A percentile compares a stretch with the other conserved stretches of the same genome.
phyloP scores from a whole-genome alignment of 495 filamentous ascomycete species.

The Aspergillus saccharolyticus region DNA sequence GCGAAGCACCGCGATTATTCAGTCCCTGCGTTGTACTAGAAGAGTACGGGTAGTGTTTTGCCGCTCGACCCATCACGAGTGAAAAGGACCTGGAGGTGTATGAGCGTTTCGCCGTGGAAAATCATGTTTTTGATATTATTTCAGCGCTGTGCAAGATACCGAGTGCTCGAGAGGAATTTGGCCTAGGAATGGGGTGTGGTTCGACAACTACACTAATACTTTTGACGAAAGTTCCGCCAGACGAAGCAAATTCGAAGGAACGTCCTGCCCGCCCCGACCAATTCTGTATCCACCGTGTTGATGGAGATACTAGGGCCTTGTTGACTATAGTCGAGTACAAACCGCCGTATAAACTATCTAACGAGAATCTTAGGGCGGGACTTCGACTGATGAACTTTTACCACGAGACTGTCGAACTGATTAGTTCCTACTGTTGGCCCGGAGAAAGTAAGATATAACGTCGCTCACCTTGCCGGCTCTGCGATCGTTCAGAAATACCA shows the following conservation, averaged over 20 bases:
- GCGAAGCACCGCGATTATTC: not conserved
- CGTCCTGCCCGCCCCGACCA: constrained; percentile 11
- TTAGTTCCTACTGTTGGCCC: constrained; percentile 15
- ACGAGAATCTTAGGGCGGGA: constrained; percentile 25
- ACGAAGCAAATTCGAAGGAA: constrained; percentile 1
- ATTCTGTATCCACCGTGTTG: constrained; percentile 10
- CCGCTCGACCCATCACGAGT: not conserved
- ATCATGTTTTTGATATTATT: constrained; percentile 19
- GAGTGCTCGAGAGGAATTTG: constrained; percentile 19
- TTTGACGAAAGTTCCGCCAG: constrained; percentile 7
- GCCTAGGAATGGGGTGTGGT: constrained; percentile 20
- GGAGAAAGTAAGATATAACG: constrained; percentile 24
- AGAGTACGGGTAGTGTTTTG: not conserved
- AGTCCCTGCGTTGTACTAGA: not conserved
- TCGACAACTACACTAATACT: constrained; percentile 23
- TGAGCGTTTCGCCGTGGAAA: constrained; percentile 16
- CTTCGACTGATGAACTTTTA: constrained; percentile 27
- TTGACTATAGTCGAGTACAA: constrained; percentile 35
- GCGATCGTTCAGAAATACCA: constrained; percentile 27
- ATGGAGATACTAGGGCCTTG: constrained; percentile 19
- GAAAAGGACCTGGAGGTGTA: not conserved
- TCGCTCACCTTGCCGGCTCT: constrained; percentile 18
- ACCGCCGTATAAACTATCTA: constrained; percentile 33
- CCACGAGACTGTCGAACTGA: constrained; percentile 15
- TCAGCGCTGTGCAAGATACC: constrained; percentile 25